A percentile compares a stretch with the other conserved stretches of the same genome.
These are phyloP conservation scores for Jaltomata sinuosa DNA, from an alignment of 257 asterid species.

Conservation along the genomic window DNA sequence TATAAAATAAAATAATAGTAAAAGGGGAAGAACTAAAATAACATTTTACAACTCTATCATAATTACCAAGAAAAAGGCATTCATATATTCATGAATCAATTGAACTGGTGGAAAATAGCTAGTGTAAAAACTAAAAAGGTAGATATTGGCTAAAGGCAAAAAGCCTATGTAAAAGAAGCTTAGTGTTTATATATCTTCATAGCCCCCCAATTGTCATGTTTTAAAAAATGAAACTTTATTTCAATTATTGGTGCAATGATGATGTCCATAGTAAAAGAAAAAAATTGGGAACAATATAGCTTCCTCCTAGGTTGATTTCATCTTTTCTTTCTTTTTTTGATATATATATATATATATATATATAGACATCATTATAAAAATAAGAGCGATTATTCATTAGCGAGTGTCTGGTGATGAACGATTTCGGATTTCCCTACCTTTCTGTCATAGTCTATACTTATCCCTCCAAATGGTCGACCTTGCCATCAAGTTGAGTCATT, in stretches of 20 bases:
- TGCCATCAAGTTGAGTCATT: too few relatives aligned
- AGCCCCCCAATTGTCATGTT: conserved; percentile 29
- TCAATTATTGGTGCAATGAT: conserved; percentile 57
- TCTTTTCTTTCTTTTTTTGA: background rate
- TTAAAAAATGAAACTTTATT: conserved; percentile 19
- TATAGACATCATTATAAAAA: background rate
- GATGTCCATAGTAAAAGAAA: conserved; percentile 19
- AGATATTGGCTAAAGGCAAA: conserved; percentile 4
- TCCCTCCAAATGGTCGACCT: too few relatives aligned
- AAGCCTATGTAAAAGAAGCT: conserved; percentile 13
- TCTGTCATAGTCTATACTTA: too few relatives aligned
- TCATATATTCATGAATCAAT: background rate
- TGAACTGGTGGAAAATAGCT: conserved; percentile 2
- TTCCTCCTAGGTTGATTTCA: background rate
- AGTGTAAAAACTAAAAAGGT: background rate
- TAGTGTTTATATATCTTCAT: conserved; percentile 19
- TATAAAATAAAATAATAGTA: background rate
- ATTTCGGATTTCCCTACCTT: too few relatives aligned
- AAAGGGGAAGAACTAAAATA: background rate
- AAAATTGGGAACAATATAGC: conserved; percentile 15
- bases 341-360: too few relatives aligned
- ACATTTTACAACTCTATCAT: background rate
- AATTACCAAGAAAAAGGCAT: conserved; percentile 2
- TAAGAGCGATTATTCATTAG: too few relatives aligned
- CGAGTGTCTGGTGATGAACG: too few relatives aligned